These are phyloP conservation scores for Monascus purpureus DNA, from an alignment of 495 filamentous ascomycete genomes.

Conservation along the genomic window DNA sequence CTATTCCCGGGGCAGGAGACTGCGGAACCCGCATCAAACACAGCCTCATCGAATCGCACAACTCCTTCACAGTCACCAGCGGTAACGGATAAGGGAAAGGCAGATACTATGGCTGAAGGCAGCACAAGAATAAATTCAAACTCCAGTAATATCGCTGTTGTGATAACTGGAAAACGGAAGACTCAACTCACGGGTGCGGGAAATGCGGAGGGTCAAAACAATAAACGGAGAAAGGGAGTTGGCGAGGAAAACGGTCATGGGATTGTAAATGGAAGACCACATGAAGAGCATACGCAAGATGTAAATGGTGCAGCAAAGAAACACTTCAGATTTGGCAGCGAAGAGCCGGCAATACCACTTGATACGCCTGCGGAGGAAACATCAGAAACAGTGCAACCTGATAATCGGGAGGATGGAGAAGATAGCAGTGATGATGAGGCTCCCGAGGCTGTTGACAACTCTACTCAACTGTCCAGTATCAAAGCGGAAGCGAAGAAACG, in stretches of 20 bases:
- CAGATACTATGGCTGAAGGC: constrained; percentile 8
- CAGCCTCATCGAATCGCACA: constrained; percentile 4
- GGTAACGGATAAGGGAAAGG: constrained; percentile 24
- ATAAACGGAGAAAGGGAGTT: constrained; percentile 24
- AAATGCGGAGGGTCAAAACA: constrained; percentile 14
- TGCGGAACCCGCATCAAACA: constrained; percentile 6
- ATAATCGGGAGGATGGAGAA: constrained; percentile 17
- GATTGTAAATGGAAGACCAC: constrained; percentile 7
- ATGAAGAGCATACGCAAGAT: constrained; percentile 5
- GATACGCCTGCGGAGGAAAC: constrained; percentile 10
- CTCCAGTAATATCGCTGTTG: no score
- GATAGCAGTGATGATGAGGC: constrained; percentile 34
- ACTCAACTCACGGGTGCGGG: constrained; percentile 8
- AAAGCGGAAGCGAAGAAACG: constrained; percentile 29
- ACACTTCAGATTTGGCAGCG: constrained; percentile 30
- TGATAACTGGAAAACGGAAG: constrained; percentile 24
- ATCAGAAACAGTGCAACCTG: constrained; percentile 9
- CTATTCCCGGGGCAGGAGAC: constrained; percentile 22
- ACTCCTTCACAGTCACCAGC: constrained; percentile 14
- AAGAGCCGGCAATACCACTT: constrained; percentile 24
- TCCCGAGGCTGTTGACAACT: constrained; percentile 36
- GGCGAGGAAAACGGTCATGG: constrained; percentile 8
- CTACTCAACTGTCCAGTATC: constrained; percentile 24
- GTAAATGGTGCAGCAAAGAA: constrained; percentile 13
- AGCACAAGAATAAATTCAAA: no score